phyloP scores from a whole-genome alignment of 2,329 filamentous ascomycete species.

The Gaeumannomyces tritici region DNA sequence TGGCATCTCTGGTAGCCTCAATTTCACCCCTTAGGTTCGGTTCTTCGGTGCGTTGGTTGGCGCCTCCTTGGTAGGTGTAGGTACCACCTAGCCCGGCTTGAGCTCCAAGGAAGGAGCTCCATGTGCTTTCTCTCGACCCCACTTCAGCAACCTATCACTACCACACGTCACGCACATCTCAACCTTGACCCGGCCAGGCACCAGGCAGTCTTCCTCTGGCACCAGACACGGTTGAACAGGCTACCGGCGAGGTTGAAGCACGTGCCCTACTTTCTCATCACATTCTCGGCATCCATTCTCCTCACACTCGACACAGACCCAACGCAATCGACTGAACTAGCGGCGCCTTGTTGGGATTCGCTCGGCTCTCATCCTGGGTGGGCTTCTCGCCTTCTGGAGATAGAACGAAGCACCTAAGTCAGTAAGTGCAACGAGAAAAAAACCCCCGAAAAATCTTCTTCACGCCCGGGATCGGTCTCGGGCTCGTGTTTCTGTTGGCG shows the following conservation, averaged over 20 bases:
- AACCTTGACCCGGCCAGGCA: not conserved
- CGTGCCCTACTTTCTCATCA: not conserved
- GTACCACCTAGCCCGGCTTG: not conserved
- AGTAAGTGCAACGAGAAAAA: not conserved
- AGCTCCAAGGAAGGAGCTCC: not conserved
- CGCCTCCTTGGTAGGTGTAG: too few species aligned
- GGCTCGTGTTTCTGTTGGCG: not conserved
- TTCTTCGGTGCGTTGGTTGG: not conserved
- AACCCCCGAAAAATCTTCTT: too few species aligned
- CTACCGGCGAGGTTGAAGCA: not conserved
- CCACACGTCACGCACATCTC: not conserved
- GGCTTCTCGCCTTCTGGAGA: not conserved
- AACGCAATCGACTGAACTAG: not conserved
- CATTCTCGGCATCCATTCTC: not conserved
- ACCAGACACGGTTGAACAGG: not conserved
- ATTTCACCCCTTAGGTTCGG: not conserved
- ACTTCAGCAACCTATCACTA: not conserved
- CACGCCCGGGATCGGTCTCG: too few species aligned
- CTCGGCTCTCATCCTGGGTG: not conserved
- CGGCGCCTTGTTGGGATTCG: not conserved
- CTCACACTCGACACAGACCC: not conserved
- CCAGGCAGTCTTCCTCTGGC: not conserved
- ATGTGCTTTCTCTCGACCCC: not conserved
- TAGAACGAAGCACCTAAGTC: not conserved
- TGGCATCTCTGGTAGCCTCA: not conserved